Base-by-base conservation (phyloP, 2,329 filamentous ascomycete species). In the Epichloe baconii region DNA sequence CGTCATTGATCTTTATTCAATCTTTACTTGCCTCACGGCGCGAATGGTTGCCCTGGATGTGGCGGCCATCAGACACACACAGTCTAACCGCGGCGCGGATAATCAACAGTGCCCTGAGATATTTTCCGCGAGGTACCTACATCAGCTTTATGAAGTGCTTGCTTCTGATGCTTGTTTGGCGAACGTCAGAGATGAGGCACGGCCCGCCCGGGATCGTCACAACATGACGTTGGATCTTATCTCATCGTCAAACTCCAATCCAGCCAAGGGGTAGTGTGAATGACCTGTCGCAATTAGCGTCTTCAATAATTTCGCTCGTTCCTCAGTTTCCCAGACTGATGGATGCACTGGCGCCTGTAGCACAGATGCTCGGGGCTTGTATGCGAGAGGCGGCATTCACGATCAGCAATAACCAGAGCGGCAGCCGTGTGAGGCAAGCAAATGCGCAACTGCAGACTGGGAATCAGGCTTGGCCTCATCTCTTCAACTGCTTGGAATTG, bases 1-100 rank as follows among this genome's bases (percentile, higher is more conserved):
- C 7, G 53, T 58, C n/a, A 48, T 60, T 47, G 54, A 56, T 0
- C 66, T 76, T 42, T 74, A 70, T 54, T 54, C 56, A 10, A 59
- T 60, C 2, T 76, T 74, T 55, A 70, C 76, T n/a, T 69, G 64
- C 52, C 61, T 83, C 44, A 67, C 77, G 1, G 75, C 73, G 12
- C 71, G 70, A 53, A 75, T 82, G 53, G 64, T 81, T 49, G 60
- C 66, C 14, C 63, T 79, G 54, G 80, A 83, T 58, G 52, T 53
- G 40, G 44, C 53, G 11, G 55, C 49, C 8, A 31, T 64, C 7
- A 54, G 55, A 40, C 58, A 61, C 14, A 53, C 55, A 15, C 50
- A 53, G 21, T 19, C 53, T 21, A 38, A 38, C 17, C 31, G 23
- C 12, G 26, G 38, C 2, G 15, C 23, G 12, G 51, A 53, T 37